Evolutionary conservation across 1,284 basidiomycete species (phyloP).

Genomic region (Irpex sp.): DNA sequence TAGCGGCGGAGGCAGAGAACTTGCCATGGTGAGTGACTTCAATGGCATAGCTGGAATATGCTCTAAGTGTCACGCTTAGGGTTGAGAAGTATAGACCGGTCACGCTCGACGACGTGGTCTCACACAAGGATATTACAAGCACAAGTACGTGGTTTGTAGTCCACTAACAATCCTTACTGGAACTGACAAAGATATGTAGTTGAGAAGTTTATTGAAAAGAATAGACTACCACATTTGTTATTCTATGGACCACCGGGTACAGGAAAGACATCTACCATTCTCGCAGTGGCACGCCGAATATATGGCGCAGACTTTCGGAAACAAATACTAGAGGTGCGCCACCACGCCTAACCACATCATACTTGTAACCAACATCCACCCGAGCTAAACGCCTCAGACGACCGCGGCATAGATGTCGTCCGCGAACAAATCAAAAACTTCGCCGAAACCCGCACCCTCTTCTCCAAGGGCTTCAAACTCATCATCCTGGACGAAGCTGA

Average conservation of each 20-base stretch:
- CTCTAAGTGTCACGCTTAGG: constrained; percentile 42
- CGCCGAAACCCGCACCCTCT: constrained; percentile 90
- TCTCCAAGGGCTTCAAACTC: constrained; percentile 92
- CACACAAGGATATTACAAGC: constrained; percentile 88
- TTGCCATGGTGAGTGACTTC: constrained; percentile 59
- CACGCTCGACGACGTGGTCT: constrained; percentile 87
- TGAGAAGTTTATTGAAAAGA: constrained; percentile 94
- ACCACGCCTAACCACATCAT: neutral
- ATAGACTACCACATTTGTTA: constrained; percentile 89
- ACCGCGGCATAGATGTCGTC: constrained; percentile 97
- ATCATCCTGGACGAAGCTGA: constrained; percentile 99
- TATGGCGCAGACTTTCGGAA: constrained; percentile 82
- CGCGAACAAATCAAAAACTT: constrained; percentile 99
- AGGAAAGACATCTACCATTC: constrained; percentile 95
- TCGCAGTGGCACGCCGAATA: constrained; percentile 93
- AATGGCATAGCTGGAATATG: neutral
- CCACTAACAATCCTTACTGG: no score
- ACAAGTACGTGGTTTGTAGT: constrained; percentile 60
- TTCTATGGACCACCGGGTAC: constrained; percentile 99
- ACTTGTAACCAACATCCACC: neutral
- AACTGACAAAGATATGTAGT: constrained; percentile 42
- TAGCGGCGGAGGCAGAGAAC: constrained; percentile 47
- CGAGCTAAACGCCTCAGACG: constrained; percentile 94
- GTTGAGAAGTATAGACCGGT: constrained; percentile 94
- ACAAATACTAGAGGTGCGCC: constrained; percentile 89